These are phyloP conservation scores for Gossypium schwendimanii DNA, from an alignment of 441 rosid species.

Conservation along the genomic window DNA sequence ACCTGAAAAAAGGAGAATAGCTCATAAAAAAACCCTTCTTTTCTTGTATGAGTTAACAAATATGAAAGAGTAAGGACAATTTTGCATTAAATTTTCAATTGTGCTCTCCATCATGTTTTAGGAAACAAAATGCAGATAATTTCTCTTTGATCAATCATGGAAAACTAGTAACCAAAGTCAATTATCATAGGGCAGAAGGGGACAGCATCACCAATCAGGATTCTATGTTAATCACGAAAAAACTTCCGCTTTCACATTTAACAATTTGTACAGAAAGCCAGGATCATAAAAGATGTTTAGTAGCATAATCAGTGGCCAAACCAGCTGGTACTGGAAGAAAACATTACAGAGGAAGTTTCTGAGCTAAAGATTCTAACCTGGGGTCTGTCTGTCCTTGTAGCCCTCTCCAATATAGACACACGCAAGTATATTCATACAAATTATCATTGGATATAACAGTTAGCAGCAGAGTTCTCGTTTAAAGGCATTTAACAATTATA, in stretches of 20 bases:
- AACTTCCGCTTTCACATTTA: background rate
- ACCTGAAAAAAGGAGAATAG: slow-evolving; percentile 42
- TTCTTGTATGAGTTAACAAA: background rate
- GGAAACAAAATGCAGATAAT: background rate
- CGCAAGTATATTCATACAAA: background rate
- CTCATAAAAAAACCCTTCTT: background rate
- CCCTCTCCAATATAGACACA: background rate
- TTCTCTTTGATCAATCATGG: background rate
- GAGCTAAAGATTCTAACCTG: background rate
- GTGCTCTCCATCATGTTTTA: slow-evolving; percentile 5
- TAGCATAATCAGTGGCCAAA: background rate
- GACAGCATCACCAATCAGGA: background rate
- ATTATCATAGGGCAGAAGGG: background rate
- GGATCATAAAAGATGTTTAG: background rate
- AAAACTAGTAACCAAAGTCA: background rate
- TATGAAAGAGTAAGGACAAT: background rate
- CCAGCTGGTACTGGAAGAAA: background rate
- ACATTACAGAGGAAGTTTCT: background rate
- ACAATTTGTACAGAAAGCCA: background rate
- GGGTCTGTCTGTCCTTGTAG: background rate
- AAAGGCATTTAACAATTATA: too few relatives aligned
- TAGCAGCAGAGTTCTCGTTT: too few relatives aligned
- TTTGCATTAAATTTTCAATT: background rate
- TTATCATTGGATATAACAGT: background rate
- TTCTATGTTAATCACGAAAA: background rate